Percentiles rank a stretch among this genome's conserved stretches.
These are phyloP conservation scores for Phytophthora fragariae DNA, from an alignment of 352 stramenopile species.

Conservation along the genomic window DNA sequence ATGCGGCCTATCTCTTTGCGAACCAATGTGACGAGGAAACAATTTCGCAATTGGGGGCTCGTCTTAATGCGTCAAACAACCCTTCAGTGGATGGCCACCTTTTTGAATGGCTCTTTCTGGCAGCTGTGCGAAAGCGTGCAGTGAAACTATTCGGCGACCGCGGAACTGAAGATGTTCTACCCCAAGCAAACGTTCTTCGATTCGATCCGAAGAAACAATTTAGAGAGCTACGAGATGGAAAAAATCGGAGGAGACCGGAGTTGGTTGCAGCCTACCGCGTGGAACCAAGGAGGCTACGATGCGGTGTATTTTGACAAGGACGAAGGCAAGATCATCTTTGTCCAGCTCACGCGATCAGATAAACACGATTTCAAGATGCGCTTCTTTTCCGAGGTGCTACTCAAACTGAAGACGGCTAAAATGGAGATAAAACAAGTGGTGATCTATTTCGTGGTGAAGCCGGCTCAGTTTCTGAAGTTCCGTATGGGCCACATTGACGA, in stretches of 20 bases:
- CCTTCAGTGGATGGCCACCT: slow-evolving; percentile 4
- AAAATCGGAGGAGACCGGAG: slow-evolving; percentile 27
- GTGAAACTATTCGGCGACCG: slow-evolving; percentile 3
- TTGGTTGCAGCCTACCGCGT: slow-evolving; percentile 36
- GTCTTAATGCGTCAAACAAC: slow-evolving; percentile 8
- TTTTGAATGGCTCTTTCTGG: slow-evolving; percentile 22
- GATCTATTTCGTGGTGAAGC: slow-evolving; percentile 24
- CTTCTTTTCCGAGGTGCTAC: slow-evolving; percentile 37
- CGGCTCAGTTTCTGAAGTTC: not conserved
- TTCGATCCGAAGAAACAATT: slow-evolving; percentile 24
- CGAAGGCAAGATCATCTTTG: slow-evolving; percentile 33
- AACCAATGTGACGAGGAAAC: not conserved
- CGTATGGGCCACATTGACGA: not conserved
- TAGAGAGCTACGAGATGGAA: slow-evolving; percentile 18
- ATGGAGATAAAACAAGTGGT: slow-evolving; percentile 9
- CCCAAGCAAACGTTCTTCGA: slow-evolving; percentile 8
- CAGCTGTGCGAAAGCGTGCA: not conserved
- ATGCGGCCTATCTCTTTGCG: slow-evolving; percentile 9
- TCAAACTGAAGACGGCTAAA: slow-evolving; percentile 13
- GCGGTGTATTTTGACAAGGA: slow-evolving; percentile 39
- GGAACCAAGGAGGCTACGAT: slow-evolving; percentile 44
- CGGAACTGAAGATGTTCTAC: not conserved
- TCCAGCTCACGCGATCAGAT: slow-evolving; percentile 34
- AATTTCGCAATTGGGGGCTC: not conserved
- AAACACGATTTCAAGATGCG: slow-evolving; percentile 35